Conservation (phyloP, 148 eudicot genomes). For the Silene latifolia region DNA sequence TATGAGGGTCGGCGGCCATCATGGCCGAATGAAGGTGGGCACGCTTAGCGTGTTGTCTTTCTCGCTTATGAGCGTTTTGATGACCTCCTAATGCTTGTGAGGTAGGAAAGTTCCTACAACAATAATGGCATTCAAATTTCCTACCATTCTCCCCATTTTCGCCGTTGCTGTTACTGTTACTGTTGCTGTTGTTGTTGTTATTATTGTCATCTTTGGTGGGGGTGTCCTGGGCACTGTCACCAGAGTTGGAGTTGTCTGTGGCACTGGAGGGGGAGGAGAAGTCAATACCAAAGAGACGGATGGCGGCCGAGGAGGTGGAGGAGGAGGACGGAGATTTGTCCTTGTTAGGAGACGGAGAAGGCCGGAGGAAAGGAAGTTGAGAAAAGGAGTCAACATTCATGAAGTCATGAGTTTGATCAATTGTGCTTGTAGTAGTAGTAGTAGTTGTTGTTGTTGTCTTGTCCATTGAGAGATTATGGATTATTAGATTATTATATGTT, state of each 20-base stretch:
- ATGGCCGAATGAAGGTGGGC: constrained; percentile 66
- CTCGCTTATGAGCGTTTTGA: constrained; percentile 94
- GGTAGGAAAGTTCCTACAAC: constrained; percentile 84
- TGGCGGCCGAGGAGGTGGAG: constrained; percentile 3
- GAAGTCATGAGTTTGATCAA: constrained; percentile 69
- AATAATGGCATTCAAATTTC: constrained; percentile 91
- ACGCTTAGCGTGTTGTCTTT: constrained; percentile 81
- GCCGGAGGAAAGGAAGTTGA: constrained; percentile 79
- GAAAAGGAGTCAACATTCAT: constrained; percentile 95
- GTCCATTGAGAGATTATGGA: constrained; percentile 35
- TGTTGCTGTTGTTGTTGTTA: neutral
- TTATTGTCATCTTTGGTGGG: constrained; percentile 15
- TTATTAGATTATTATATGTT: no score
- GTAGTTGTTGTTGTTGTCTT: constrained; percentile 31
- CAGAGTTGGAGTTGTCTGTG: constrained; percentile 1
- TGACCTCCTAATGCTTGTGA: constrained; percentile 98
- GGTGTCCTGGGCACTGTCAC: constrained; percentile 16
- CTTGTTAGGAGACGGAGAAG: constrained; percentile 36
- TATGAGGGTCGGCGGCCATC: constrained; percentile 22
- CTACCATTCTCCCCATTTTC: constrained; percentile 23
- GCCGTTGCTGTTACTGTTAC: constrained; percentile 15
- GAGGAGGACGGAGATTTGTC: constrained; percentile 28
- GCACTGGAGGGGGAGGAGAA: constrained; percentile 20
- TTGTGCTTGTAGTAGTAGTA: constrained; percentile 11
- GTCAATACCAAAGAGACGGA: constrained; percentile 14